These are phyloP conservation scores for Phytophthora aleatoria DNA, from an alignment of 352 stramenopile species.

Conservation along the genomic window DNA sequence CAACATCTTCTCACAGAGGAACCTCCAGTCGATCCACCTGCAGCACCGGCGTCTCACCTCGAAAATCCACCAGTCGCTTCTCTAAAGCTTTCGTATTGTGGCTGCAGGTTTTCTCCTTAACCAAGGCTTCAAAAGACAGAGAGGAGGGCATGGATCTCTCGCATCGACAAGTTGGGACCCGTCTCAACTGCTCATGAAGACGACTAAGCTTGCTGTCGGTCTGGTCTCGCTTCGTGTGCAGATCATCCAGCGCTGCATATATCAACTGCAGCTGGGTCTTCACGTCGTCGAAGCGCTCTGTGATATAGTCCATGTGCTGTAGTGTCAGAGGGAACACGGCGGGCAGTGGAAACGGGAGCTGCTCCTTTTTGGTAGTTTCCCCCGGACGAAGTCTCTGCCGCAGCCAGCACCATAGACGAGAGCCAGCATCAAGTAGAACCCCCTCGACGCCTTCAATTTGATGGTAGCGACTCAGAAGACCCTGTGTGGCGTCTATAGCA, in stretches of 20 bases:
- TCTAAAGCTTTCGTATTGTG: neutral
- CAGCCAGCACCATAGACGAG: constrained; percentile 14
- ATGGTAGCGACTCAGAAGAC: neutral
- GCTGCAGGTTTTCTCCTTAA: neutral
- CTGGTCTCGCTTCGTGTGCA: constrained; percentile 13
- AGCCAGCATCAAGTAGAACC: neutral
- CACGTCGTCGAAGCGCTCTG: constrained; percentile 18
- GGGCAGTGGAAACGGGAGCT: constrained; percentile 8
- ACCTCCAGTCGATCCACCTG: constrained; percentile 23
- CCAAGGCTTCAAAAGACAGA: neutral
- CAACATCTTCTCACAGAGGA: constrained; percentile 19
- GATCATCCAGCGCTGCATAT: constrained; percentile 19
- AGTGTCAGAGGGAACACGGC: neutral
- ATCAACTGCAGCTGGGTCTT: constrained; percentile 36
- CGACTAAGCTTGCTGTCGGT: constrained; percentile 4
- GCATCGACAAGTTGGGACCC: constrained; percentile 9
- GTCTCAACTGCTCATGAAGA: constrained; percentile 12
- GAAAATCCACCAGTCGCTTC: neutral
- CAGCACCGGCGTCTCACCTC: constrained; percentile 1
- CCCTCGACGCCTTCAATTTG: neutral
- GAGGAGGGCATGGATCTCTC: neutral
- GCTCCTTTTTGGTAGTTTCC: constrained; percentile 1
- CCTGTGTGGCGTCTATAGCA: neutral
- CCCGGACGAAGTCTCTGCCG: constrained; percentile 4
- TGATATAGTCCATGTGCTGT: constrained; percentile 20